A percentile compares a stretch with the other conserved stretches of the same genome.
phyloP scores from a whole-genome alignment of 192 early-diverging fungal species.

The Coemansia reversa region DNA sequence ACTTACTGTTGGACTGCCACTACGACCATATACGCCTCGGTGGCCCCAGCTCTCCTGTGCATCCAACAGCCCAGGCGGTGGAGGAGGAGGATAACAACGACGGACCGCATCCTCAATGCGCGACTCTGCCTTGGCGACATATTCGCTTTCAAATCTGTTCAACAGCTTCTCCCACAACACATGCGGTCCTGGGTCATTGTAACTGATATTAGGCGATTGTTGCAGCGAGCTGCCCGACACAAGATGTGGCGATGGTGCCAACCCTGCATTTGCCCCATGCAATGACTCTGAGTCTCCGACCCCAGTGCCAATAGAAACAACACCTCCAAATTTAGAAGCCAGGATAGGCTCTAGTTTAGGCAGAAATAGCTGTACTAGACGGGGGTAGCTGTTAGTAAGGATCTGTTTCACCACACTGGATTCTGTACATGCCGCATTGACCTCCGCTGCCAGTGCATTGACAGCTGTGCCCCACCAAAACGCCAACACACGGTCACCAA shows the following conservation, averaged over 20 bases:
- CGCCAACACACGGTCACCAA: slow-evolving; percentile 25
- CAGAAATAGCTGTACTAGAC: slow-evolving; percentile 32
- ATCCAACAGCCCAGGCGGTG: slow-evolving; percentile 30
- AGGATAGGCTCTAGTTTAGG: slow-evolving; percentile 30
- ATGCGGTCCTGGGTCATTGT: slow-evolving; percentile 6
- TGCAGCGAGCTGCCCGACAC: no score
- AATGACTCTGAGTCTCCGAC: background rate
- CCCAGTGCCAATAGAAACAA: slow-evolving; percentile 5
- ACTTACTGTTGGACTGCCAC: background rate
- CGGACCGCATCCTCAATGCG: slow-evolving; percentile 27
- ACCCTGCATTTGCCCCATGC: no score
- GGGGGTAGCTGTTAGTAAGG: slow-evolving; percentile 31
- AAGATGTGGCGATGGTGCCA: no score
- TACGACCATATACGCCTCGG: background rate
- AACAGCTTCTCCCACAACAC: slow-evolving; percentile 38
- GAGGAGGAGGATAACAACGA: slow-evolving; percentile 24
- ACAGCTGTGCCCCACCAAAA: slow-evolving; percentile 46
- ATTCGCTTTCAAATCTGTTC: slow-evolving; percentile 23
- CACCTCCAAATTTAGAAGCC: slow-evolving; percentile 18
- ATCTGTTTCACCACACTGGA: slow-evolving; percentile 24
- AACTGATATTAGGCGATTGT: slow-evolving; percentile 4
- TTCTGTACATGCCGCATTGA: slow-evolving; percentile 13
- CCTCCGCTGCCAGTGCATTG: slow-evolving; percentile 15
- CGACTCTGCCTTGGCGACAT: slow-evolving; percentile 20
- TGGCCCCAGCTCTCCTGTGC: slow-evolving; percentile 23